These are phyloP conservation scores for Heterobasidion parviporum DNA, from an alignment of 1,284 basidiomycete genomes.

Conservation along the genomic window DNA sequence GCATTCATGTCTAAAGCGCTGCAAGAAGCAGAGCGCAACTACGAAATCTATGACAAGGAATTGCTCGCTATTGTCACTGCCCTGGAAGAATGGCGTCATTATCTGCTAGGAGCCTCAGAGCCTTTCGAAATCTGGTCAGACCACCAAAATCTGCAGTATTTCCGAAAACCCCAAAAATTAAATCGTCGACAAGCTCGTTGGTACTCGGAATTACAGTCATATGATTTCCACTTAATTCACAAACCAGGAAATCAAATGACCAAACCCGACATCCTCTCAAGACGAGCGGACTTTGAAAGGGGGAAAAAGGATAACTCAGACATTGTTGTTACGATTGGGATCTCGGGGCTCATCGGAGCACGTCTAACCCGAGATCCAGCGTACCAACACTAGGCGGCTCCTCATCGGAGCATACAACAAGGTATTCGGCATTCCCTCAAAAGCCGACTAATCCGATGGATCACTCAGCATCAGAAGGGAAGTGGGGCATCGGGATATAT, in stretches of 20 bases:
- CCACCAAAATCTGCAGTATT: slow-evolving; percentile 20
- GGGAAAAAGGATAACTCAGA: not conserved
- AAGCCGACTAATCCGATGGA: too few relatives aligned
- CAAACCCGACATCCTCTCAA: not conserved
- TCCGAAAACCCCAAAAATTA: slow-evolving; percentile 11
- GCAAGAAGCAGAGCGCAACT: slow-evolving; percentile 15
- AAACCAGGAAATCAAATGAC: not conserved
- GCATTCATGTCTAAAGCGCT: not conserved
- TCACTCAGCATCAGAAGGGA: too few relatives aligned
- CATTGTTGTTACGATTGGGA: too few relatives aligned
- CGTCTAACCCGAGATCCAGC: too few relatives aligned
- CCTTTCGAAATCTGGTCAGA: slow-evolving; percentile 16
- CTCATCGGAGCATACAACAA: too few relatives aligned
- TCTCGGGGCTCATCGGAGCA: too few relatives aligned
- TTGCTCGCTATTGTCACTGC: slow-evolving; percentile 20
- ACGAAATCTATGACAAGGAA: slow-evolving; percentile 27
- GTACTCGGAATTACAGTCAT: not conserved
- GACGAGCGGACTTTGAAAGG: not conserved
- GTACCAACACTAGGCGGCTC: too few relatives aligned
- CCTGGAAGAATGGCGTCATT: slow-evolving; percentile 17
- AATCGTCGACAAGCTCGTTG: slow-evolving; percentile 14
- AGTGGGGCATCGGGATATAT: too few relatives aligned
- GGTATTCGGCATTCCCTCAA: too few relatives aligned
- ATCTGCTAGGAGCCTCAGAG: slow-evolving; percentile 8
- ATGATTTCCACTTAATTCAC: not conserved